These are phyloP conservation scores for Boletus vermiculosoides DNA, from an alignment of 768 basidiomycete genomes.

Conservation along the genomic window DNA sequence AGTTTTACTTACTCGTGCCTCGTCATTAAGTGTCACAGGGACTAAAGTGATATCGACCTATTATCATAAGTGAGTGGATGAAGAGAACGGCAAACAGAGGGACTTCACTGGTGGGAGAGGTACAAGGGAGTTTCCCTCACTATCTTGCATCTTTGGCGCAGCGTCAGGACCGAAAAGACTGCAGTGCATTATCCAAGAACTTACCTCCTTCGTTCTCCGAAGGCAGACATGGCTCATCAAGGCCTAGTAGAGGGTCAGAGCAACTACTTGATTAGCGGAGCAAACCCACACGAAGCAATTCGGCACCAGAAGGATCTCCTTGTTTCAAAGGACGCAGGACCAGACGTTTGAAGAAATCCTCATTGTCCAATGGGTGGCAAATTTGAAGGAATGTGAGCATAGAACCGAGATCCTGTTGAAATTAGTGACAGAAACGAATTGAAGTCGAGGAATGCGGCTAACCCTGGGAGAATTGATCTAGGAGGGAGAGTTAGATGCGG, in stretches of 20 bases:
- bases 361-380: slow-evolving; percentile 82
- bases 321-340: slow-evolving; percentile 75
- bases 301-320: slow-evolving; percentile 64
- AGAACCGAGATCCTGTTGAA: slow-evolving; percentile 78
- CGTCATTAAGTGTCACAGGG: slow-evolving; percentile 60
- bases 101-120: slow-evolving; percentile 64
- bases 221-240: slow-evolving; percentile 78
- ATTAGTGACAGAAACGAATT: not conserved
- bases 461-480: slow-evolving; percentile 81
- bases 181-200: not conserved
- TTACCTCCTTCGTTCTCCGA: slow-evolving; percentile 78
- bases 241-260: slow-evolving; percentile 42
- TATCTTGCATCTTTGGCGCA: slow-evolving; percentile 73
- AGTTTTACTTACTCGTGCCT: slow-evolving; percentile 56
- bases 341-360: slow-evolving; percentile 77
- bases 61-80: slow-evolving; percentile 4
- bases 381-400: slow-evolving; percentile 80
- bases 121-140: slow-evolving; percentile 67
- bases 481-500: not conserved
- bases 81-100: not conserved
- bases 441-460: slow-evolving; percentile 2
- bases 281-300: slow-evolving; percentile 61
- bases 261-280: not conserved
- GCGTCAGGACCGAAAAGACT: slow-evolving; percentile 17
- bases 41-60: slow-evolving; percentile 79